Evolutionary conservation across 495 filamentous ascomycete species (phyloP).

Genomic region (Aeminium ludgeri): DNA sequence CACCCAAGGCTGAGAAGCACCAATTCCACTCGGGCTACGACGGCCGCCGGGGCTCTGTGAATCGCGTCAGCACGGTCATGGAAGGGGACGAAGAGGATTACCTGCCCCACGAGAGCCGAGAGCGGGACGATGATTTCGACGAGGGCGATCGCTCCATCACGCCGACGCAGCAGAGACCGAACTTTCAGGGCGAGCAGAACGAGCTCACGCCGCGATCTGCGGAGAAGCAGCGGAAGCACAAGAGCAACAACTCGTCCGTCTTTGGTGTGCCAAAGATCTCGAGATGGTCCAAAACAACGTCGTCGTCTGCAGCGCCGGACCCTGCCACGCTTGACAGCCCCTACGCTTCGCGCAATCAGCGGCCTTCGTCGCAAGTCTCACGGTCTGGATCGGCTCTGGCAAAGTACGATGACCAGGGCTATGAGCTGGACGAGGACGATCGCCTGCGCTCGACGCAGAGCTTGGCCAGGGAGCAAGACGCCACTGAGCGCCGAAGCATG

Average conservation of each 20-base stretch:
- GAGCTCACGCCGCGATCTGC: constrained; percentile 63
- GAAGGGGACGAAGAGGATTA: constrained; percentile 35
- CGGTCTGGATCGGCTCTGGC: constrained; percentile 43
- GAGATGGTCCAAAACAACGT: constrained; percentile 90
- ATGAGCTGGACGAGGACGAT: constrained; percentile 52
- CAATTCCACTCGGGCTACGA: constrained; percentile 36
- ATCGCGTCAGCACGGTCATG: constrained; percentile 75
- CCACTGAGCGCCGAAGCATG: constrained; percentile 21
- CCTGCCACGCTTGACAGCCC: constrained; percentile 21
- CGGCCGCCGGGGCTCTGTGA: constrained; percentile 45
- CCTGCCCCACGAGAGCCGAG: constrained; percentile 16
- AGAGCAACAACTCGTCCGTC: constrained; percentile 73
- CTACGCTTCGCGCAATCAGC: constrained; percentile 33
- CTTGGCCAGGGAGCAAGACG: constrained; percentile 27
- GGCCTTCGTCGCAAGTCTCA: constrained; percentile 34
- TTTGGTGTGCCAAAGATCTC: constrained; percentile 70
- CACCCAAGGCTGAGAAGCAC: constrained; percentile 41
- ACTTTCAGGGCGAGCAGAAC: constrained; percentile 47
- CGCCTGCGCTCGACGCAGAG: constrained; percentile 53
- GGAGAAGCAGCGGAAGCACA: constrained; percentile 75
- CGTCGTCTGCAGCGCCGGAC: constrained; percentile 47
- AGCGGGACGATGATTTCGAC: constrained; percentile 17
- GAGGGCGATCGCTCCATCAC: constrained; percentile 26
- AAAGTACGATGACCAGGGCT: constrained; percentile 35
- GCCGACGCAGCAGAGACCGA: constrained; percentile 25